Percentiles rank a stretch among this genome's conserved stretches.
phyloP scores from a whole-genome alignment of 2,329 filamentous ascomycete genomes.

The Neodidymelliopsis sp. region DNA sequence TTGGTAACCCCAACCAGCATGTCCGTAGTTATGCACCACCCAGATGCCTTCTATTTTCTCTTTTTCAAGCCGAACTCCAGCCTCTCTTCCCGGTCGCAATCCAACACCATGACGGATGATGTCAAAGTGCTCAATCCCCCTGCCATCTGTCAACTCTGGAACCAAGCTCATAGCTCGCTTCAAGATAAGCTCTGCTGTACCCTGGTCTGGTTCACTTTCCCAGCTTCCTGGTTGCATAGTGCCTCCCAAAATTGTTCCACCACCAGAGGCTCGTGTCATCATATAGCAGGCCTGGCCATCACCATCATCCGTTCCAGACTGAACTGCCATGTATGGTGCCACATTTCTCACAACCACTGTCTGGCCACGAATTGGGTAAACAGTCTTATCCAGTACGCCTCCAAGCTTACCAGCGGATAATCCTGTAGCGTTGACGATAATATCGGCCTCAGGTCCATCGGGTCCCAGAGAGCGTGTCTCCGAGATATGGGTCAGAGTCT shows the following conservation, averaged over 20 bases:
- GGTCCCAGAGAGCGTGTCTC: conserved; percentile 69
- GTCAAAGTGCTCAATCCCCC: conserved; percentile 70
- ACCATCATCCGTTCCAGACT: conserved; percentile 76
- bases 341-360: conserved; percentile 83
- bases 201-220: conserved; percentile 78
- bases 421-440: conserved; percentile 86
- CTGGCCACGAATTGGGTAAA: conserved; percentile 82
- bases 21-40: conserved; percentile 81
- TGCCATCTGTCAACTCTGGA: conserved; percentile 70
- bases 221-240: conserved; percentile 80
- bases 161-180: conserved; percentile 70
- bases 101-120: conserved; percentile 85
- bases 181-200: conserved; percentile 83
- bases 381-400: conserved; percentile 76
- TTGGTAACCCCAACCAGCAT: conserved; percentile 77
- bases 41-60: conserved; percentile 67
- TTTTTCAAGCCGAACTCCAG: conserved; percentile 77
- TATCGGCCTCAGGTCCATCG: conserved; percentile 63
- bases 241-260: conserved; percentile 83
- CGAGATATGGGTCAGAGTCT: conserved; percentile 65
- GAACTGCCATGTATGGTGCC: conserved; percentile 70
- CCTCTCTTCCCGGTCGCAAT: conserved; percentile 74
- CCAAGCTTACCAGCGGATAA: conserved; percentile 76
- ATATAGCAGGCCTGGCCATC: conserved; percentile 76
- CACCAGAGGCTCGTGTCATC: conserved; percentile 77